These are phyloP conservation scores for Gracilaria gracilis DNA, from an alignment of 23 red algal species.

Conservation along the genomic window DNA sequence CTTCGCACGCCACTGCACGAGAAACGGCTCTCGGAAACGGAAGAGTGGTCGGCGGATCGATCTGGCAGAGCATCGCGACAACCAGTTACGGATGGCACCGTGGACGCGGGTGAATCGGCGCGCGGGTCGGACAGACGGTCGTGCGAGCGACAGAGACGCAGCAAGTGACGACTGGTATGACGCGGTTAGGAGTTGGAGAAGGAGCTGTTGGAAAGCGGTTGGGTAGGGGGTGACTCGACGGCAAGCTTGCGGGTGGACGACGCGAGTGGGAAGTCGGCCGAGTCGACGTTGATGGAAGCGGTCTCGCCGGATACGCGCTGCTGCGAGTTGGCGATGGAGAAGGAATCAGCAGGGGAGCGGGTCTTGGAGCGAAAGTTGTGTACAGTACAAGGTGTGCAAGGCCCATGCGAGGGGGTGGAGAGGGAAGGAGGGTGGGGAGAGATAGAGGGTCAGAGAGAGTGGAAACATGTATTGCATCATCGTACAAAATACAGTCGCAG, in stretches of 20 bases:
- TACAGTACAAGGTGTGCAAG: constrained; percentile 21
- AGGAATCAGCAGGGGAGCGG: constrained; percentile 40
- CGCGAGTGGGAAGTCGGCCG: background rate
- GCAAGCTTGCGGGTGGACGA: constrained; percentile 5
- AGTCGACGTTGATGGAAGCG: background rate
- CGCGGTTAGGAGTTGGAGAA: background rate
- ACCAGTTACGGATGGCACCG: background rate
- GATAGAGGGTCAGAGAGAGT: too few species aligned
- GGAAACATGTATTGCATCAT: too few species aligned
- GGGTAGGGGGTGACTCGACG: background rate
- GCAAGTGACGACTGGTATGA: background rate
- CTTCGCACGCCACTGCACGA: constrained; percentile 19
- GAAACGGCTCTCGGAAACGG: constrained; percentile 23
- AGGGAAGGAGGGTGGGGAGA: background rate
- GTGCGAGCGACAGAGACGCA: constrained; percentile 1
- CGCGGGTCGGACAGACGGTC: background rate
- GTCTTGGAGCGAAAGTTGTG: constrained; percentile 14
- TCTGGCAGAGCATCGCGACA: background rate
- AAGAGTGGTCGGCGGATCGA: background rate
- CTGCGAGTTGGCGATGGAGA: constrained; percentile 27
- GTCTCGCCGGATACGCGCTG: constrained; percentile 7
- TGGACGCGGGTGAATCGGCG: background rate
- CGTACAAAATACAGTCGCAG: too few species aligned
- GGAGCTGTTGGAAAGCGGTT: background rate
- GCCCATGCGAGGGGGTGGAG: background rate